Evolutionary conservation across 2,329 filamentous ascomycete genomes (phyloP).

Genomic region (Bertia moriformis): DNA sequence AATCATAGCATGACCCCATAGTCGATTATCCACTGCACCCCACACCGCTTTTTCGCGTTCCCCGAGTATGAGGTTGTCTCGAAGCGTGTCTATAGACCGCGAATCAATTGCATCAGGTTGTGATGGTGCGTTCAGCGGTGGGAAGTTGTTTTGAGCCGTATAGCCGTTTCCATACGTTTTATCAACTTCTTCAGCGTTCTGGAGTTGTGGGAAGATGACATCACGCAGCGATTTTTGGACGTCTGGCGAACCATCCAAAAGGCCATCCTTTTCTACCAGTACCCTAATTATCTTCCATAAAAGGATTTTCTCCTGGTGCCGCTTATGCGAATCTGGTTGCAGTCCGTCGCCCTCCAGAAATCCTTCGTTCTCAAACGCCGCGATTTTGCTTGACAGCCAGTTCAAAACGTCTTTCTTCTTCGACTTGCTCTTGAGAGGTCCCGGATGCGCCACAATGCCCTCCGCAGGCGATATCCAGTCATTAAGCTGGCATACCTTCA

Average conservation of each 20-base stretch:
- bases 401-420: conserved; percentile 87
- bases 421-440: conserved; percentile 72
- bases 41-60: conserved; percentile 85
- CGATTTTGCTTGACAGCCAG: conserved; percentile 70
- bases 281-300: conserved; percentile 76
- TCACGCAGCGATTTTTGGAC: conserved; percentile 64
- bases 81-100: conserved; percentile 55
- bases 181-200: conserved; percentile 8
- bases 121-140: conserved; percentile 16
- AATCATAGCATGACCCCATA: conserved; percentile 94
- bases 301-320: conserved; percentile 63
- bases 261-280: conserved; percentile 75
- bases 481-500: conserved; percentile 64
- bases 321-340: conserved; percentile 48
- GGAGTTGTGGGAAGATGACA: conserved; percentile 50
- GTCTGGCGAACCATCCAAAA: conserved; percentile 56
- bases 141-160: conserved; percentile 8
- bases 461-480: conserved; percentile 60
- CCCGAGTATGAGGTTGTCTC: conserved; percentile 60
- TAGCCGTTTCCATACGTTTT: conserved; percentile 9
- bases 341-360: conserved; percentile 28
- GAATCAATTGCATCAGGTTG: conserved; percentile 56
- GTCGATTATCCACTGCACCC: conserved; percentile 77
- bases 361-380: conserved; percentile 49
- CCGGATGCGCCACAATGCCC: conserved; percentile 68